Evolutionary conservation across 768 basidiomycete genomes (phyloP).

Genomic region (Cantharellus anzutake): DNA sequence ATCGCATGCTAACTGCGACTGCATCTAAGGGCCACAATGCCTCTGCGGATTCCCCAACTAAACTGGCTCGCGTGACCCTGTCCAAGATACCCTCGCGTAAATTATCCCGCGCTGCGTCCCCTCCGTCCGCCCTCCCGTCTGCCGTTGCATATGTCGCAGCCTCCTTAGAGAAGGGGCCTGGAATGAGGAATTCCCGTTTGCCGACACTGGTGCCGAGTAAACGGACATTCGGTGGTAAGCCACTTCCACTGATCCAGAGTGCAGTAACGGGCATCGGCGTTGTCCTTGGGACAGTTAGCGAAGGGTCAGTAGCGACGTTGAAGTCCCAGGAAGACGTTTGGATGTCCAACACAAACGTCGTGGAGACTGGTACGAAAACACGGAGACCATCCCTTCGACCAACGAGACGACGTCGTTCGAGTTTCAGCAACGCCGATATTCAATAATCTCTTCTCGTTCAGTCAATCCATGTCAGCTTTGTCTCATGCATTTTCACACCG

Average conservation of each 20-base stretch:
- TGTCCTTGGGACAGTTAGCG: not conserved
- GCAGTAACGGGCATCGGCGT: not conserved
- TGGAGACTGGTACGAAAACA: slow-evolving; percentile 51
- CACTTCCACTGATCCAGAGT: not conserved
- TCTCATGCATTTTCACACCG: not conserved
- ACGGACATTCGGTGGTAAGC: slow-evolving; percentile 17
- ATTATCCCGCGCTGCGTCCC: slow-evolving; percentile 21
- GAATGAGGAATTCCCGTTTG: slow-evolving; percentile 30
- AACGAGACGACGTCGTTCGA: slow-evolving; percentile 60
- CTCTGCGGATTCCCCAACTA: slow-evolving; percentile 13
- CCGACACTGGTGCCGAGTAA: slow-evolving; percentile 49
- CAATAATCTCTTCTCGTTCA: slow-evolving; percentile 23
- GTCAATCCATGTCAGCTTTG: not conserved
- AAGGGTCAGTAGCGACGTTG: no score
- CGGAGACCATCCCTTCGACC: slow-evolving; percentile 56
- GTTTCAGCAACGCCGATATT: slow-evolving; percentile 75
- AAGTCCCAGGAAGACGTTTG: slow-evolving; percentile 29
- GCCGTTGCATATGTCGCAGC: slow-evolving; percentile 26
- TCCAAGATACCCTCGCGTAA: slow-evolving; percentile 24
- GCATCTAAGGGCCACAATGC: slow-evolving; percentile 16
- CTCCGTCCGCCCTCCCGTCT: slow-evolving; percentile 26
- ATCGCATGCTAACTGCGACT: not conserved
- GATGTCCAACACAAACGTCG: slow-evolving; percentile 56
- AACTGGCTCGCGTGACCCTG: slow-evolving; percentile 13
- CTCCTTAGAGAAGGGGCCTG: slow-evolving; percentile 33